Evolutionary conservation across 805 yeast genomes (phyloP).

Genomic region (Millerago galiae): DNA sequence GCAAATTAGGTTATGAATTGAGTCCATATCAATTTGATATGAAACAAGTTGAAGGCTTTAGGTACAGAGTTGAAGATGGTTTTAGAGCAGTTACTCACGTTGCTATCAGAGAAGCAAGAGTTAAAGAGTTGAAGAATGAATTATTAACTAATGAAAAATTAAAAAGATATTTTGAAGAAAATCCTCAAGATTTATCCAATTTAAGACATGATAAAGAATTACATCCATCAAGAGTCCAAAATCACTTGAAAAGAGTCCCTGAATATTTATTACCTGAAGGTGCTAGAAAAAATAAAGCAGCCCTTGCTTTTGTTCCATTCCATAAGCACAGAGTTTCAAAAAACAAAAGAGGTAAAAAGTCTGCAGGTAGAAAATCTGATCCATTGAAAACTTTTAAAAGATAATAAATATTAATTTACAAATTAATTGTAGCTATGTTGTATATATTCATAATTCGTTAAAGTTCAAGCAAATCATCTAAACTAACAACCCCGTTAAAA

Average conservation of each 20-base stretch:
- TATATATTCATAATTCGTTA: neutral
- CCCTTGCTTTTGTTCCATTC: slow-evolving; percentile 71
- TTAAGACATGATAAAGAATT: slow-evolving; percentile 89
- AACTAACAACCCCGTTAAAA: slow-evolving; percentile 51
- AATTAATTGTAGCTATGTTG: neutral
- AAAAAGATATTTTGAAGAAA: slow-evolving; percentile 93
- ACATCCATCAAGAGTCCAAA: slow-evolving; percentile 75
- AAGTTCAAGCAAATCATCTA: slow-evolving; percentile 40
- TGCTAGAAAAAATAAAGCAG: slow-evolving; percentile 49
- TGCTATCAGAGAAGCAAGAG: slow-evolving; percentile 88
- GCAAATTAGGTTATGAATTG: slow-evolving; percentile 63
- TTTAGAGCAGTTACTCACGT: slow-evolving; percentile 89
- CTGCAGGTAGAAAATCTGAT: slow-evolving; percentile 40
- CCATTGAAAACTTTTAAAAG: slow-evolving; percentile 56
- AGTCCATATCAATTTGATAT: slow-evolving; percentile 88
- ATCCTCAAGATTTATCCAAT: slow-evolving; percentile 86
- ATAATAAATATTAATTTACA: slow-evolving; percentile 4
- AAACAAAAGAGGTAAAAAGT: slow-evolving; percentile 12
- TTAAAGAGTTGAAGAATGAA: slow-evolving; percentile 83
- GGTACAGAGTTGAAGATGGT: slow-evolving; percentile 95
- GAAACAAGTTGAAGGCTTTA: slow-evolving; percentile 89
- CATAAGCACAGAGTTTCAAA: slow-evolving; percentile 34
- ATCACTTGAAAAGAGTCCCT: slow-evolving; percentile 87
- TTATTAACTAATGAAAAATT: slow-evolving; percentile 82
- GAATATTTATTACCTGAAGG: slow-evolving; percentile 82